These are phyloP conservation scores for Cyphellophora europaea DNA, from an alignment of 2,329 filamentous ascomycete species.

Conservation along the genomic window DNA sequence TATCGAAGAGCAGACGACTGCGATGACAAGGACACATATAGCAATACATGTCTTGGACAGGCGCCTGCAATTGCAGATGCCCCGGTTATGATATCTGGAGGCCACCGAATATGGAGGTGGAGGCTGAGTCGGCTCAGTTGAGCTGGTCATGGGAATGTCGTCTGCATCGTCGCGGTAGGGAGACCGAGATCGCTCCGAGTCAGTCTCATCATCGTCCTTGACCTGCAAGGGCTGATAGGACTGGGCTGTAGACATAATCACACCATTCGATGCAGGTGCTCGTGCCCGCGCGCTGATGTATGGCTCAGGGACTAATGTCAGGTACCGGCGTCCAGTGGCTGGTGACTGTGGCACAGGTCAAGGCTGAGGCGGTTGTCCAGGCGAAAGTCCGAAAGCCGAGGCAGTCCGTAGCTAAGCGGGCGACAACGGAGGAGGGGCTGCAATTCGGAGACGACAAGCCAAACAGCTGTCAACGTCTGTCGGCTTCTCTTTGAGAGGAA, in stretches of 20 bases:
- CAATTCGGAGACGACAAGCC: too few relatives aligned
- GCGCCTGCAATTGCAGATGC: constrained; percentile 5
- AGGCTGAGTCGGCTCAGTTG: not conserved
- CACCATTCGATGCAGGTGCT: too few relatives aligned
- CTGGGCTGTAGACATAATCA: not conserved
- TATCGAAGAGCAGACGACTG: constrained; percentile 10
- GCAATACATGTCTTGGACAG: constrained; percentile 18
- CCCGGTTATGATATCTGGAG: not conserved
- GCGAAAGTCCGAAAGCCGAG: too few relatives aligned
- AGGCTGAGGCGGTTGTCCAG: too few relatives aligned
- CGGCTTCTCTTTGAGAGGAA: too few relatives aligned
- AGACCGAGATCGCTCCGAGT: constrained; percentile 1
- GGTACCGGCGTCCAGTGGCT: too few relatives aligned
- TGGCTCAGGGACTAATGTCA: too few relatives aligned
- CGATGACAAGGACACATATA: constrained; percentile 12
- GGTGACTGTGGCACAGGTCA: too few relatives aligned
- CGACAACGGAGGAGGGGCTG: too few relatives aligned
- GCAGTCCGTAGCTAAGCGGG: too few relatives aligned
- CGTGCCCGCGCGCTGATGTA: too few relatives aligned
- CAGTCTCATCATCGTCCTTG: constrained; percentile 3
- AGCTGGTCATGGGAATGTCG: not conserved
- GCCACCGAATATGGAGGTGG: not conserved
- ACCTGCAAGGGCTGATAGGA: constrained; percentile 10
- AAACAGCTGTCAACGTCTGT: too few relatives aligned
- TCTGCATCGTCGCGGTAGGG: not conserved